Percentiles rank a stretch among this genome's conserved stretches.
Conservation (phyloP, 2,329 filamentous ascomycete species). For the Pleurostoma richardsiae region DNA sequence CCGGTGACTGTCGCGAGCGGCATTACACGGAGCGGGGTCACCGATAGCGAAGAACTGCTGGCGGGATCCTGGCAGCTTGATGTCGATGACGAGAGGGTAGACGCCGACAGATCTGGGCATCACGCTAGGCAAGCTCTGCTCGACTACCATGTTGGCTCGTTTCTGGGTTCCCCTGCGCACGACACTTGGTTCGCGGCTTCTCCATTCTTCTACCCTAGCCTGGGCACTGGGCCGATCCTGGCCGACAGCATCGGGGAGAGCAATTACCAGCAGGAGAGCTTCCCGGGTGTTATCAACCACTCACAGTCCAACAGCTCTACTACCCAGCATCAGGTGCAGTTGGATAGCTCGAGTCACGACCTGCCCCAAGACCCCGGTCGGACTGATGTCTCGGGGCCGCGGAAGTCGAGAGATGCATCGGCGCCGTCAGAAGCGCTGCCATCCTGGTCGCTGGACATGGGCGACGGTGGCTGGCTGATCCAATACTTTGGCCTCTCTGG, state of each 20-base stretch:
- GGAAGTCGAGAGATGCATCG: neutral
- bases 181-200: too few species aligned
- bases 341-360: too few species aligned
- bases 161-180: too few species aligned
- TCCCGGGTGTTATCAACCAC: too few species aligned
- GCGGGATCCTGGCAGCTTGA: neutral
- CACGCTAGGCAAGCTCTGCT: too few species aligned
- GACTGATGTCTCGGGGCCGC: neutral
- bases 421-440: neutral
- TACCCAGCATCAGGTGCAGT: neutral
- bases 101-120: neutral
- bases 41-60: neutral
- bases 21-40: neutral
- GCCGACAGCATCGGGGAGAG: too few species aligned
- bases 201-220: too few species aligned
- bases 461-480: neutral
- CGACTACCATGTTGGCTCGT: too few species aligned
- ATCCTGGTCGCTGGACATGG: neutral
- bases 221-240: too few species aligned
- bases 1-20: neutral
- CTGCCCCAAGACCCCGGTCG: neutral
- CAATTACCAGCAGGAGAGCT: too few species aligned
- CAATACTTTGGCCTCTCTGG: neutral
- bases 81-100: neutral
- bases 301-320: neutral